A percentile compares a stretch with the other conserved stretches of the same genome.
These are phyloP conservation scores for Ambrosiella xylebori DNA, from an alignment of 2,329 filamentous ascomycete species.

Conservation along the genomic window DNA sequence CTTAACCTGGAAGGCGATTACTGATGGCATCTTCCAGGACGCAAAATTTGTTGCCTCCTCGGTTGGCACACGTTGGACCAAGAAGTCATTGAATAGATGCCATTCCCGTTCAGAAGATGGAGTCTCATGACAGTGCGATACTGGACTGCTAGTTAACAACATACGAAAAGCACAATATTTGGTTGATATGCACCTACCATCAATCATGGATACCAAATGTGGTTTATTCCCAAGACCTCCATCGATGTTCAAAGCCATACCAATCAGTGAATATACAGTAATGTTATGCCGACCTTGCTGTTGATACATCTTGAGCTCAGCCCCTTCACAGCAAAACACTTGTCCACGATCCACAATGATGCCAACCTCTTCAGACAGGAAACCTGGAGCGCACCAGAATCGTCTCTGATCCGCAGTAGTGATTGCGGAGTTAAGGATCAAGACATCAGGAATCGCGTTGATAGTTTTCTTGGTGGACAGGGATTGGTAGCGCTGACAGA, in stretches of 20 bases:
- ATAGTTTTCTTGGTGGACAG: slow-evolving; percentile 74
- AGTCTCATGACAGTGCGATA: slow-evolving; percentile 16
- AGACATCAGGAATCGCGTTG: slow-evolving; percentile 62
- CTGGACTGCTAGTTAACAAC: neutral
- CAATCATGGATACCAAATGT: slow-evolving; percentile 80
- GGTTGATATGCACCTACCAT: slow-evolving; percentile 35
- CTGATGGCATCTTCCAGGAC: slow-evolving; percentile 80
- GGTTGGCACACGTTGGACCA: slow-evolving; percentile 58
- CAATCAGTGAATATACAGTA: slow-evolving; percentile 78
- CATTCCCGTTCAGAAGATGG: slow-evolving; percentile 51
- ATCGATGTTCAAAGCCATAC: slow-evolving; percentile 79
- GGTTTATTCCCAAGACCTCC: slow-evolving; percentile 61
- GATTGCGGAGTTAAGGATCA: slow-evolving; percentile 74
- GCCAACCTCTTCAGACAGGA: slow-evolving; percentile 86
- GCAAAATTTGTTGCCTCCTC: slow-evolving; percentile 81
- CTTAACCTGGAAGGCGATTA: slow-evolving; percentile 74
- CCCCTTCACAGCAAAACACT: slow-evolving; percentile 86
- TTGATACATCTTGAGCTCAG: slow-evolving; percentile 66
- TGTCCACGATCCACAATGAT: slow-evolving; percentile 82
- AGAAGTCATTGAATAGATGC: slow-evolving; percentile 96
- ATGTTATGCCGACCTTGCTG: slow-evolving; percentile 67
- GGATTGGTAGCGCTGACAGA: slow-evolving; percentile 79
- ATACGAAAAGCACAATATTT: too few species aligned
- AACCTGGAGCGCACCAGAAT: slow-evolving; percentile 77
- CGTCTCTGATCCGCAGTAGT: slow-evolving; percentile 54